A percentile compares a stretch with the other conserved stretches of the same genome.
Conservation (phyloP, 1,284 basidiomycete genomes). For the Ceratobasidium sp. region DNA sequence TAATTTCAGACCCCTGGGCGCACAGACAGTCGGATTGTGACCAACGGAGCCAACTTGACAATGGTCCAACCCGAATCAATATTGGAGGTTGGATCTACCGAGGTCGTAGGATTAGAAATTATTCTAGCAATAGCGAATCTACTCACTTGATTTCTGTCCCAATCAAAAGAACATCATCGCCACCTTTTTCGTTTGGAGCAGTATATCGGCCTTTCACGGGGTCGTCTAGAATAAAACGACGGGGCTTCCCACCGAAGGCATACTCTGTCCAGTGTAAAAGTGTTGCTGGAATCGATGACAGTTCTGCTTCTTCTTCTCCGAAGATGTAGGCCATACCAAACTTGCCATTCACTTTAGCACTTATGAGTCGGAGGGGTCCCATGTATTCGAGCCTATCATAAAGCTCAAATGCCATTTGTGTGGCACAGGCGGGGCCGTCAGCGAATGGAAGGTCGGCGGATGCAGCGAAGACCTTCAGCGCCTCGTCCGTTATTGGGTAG, state of each 20-base stretch:
- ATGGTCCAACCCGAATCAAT: too few relatives aligned
- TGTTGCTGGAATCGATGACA: background rate
- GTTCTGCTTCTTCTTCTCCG: background rate
- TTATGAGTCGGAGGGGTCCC: background rate
- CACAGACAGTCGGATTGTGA: too few relatives aligned
- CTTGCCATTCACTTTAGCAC: background rate
- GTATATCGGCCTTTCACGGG: too few relatives aligned
- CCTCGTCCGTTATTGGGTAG: background rate
- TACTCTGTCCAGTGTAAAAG: background rate
- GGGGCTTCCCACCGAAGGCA: background rate
- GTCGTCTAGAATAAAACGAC: background rate
- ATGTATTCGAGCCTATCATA: background rate
- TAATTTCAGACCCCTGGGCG: too few relatives aligned
- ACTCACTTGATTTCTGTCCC: too few relatives aligned
- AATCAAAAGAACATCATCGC: too few relatives aligned
- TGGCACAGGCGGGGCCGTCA: background rate
- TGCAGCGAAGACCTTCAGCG: background rate
- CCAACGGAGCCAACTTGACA: too few relatives aligned
- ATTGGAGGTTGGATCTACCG: too few relatives aligned
- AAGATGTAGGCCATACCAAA: background rate
- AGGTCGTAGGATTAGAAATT: too few relatives aligned
- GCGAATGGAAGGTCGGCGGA: background rate
- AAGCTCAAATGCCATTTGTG: background rate
- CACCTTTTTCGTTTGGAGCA: too few relatives aligned
- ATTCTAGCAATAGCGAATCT: too few relatives aligned